Conservation (phyloP, 1,139 yeast species). For the Pneumocystis oryctolagi region DNA sequence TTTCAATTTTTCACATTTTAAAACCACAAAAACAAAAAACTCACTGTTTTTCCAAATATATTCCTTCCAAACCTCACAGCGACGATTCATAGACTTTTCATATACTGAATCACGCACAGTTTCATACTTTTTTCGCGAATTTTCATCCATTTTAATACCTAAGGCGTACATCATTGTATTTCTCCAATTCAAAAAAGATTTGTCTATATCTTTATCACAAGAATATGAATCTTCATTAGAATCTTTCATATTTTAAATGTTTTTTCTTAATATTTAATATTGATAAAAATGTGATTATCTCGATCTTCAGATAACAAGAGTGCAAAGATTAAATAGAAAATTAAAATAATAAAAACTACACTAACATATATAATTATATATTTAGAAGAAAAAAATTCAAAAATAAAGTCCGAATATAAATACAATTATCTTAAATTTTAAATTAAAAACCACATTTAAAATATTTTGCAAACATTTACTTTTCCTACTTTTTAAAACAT, state of each 20-base stretch:
- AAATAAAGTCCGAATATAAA: too few relatives aligned
- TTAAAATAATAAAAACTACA: too few relatives aligned
- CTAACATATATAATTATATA: too few relatives aligned
- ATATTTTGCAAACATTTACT: not conserved
- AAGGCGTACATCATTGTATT: not conserved
- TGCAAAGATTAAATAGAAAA: too few relatives aligned
- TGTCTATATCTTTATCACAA: not conserved
- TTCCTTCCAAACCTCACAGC: conserved; percentile 58
- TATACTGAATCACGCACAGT: conserved; percentile 14
- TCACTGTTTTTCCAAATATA: conserved; percentile 52
- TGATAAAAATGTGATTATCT: too few relatives aligned
- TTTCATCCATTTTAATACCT: conserved; percentile 6
- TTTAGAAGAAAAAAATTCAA: too few relatives aligned
- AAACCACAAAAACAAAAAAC: not conserved
- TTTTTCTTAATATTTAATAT: not conserved
- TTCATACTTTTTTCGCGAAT: conserved; percentile 5
- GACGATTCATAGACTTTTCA: conserved; percentile 43
- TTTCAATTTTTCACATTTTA: not conserved
- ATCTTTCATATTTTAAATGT: not conserved
- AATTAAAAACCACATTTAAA: too few relatives aligned
- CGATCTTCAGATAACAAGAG: too few relatives aligned
- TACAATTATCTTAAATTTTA: too few relatives aligned
- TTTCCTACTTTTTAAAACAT: not conserved
- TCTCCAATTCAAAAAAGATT: conserved; percentile 17
- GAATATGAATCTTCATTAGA: not conserved